Evolutionary conservation across 768 basidiomycete genomes (phyloP).

Genomic region (Botryobasidium botryosum): DNA sequence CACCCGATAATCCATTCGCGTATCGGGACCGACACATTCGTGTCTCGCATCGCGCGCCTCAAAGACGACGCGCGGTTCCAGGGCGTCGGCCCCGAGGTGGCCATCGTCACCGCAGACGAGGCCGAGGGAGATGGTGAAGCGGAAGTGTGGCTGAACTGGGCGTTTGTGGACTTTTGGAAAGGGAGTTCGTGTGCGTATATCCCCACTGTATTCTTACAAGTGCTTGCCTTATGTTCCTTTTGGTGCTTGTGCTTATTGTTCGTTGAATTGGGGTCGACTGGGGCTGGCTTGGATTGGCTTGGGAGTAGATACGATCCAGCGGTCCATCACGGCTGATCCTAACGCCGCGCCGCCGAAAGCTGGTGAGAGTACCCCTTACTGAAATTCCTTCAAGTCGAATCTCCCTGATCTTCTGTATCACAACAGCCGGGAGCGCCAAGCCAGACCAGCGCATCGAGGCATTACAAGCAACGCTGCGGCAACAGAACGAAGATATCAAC

Average conservation of each 20-base stretch:
- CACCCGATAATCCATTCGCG: slow-evolving; percentile 72
- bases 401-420: no score
- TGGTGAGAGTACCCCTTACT: no score
- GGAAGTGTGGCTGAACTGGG: slow-evolving; percentile 92
- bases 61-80: slow-evolving; percentile 91
- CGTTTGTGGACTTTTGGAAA: slow-evolving; percentile 97
- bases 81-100: slow-evolving; percentile 66
- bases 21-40: slow-evolving; percentile 75
- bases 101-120: slow-evolving; percentile 2
- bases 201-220: no score
- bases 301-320: slow-evolving; percentile 52
- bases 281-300: slow-evolving; percentile 12
- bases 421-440: slow-evolving; percentile 33
- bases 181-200: slow-evolving; percentile 73
- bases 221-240: slow-evolving; percentile 2
- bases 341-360: slow-evolving; percentile 42
- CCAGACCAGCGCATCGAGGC: slow-evolving; percentile 67
- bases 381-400: no score
- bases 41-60: slow-evolving; percentile 70
- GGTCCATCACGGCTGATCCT: slow-evolving; percentile 53
- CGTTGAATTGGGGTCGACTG: slow-evolving; percentile 4
- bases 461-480: slow-evolving; percentile 64
- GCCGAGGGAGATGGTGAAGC: slow-evolving; percentile 8
- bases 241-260: background rate
- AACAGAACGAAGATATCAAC: slow-evolving; percentile 53